A percentile compares a stretch with the other conserved stretches of the same genome.
phyloP scores from a whole-genome alignment of 768 basidiomycete genomes.

The Strobilomyces echinocephalus region DNA sequence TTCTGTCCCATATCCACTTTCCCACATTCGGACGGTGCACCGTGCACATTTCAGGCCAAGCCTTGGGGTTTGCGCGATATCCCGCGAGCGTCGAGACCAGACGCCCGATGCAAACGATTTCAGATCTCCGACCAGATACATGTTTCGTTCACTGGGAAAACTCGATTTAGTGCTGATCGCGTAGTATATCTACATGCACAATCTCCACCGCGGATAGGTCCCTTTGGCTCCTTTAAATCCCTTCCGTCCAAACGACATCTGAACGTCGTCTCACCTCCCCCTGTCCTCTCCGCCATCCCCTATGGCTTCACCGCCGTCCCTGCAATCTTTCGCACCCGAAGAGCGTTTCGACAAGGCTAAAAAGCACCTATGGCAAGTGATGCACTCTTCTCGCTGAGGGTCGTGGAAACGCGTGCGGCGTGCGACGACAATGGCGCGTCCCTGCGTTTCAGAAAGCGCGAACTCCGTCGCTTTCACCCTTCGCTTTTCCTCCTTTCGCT shows the following conservation, averaged over 20 bases:
- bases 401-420: slow-evolving; percentile 9
- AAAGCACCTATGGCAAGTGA: slow-evolving; percentile 33
- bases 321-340: slow-evolving; percentile 18
- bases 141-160: slow-evolving; percentile 34
- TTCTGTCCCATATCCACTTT: slow-evolving; percentile 26
- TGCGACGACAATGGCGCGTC: slow-evolving; percentile 11
- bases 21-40: slow-evolving; percentile 28
- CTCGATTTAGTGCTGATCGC: slow-evolving; percentile 36
- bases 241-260: slow-evolving; percentile 21
- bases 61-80: slow-evolving; percentile 30
- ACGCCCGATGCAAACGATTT: slow-evolving; percentile 31
- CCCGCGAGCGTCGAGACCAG: slow-evolving; percentile 36
- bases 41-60: slow-evolving; percentile 28
- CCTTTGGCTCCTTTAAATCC: slow-evolving; percentile 30
- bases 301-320: slow-evolving; percentile 26
- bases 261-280: slow-evolving; percentile 22
- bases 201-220: slow-evolving; percentile 32
- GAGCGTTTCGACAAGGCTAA: slow-evolving; percentile 35
- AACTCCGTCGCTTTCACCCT: slow-evolving; percentile 13
- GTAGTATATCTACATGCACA: slow-evolving; percentile 39
- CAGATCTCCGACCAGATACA: slow-evolving; percentile 37
- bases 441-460: slow-evolving; percentile 9
- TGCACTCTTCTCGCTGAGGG: slow-evolving; percentile 4
- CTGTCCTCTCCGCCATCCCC: slow-evolving; percentile 14
- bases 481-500: slow-evolving; percentile 17